Evolutionary conservation across 768 basidiomycete species (phyloP), one percentile per base, ranked within the genome.

Genomic region (Leccinum truebloodii): DNA sequence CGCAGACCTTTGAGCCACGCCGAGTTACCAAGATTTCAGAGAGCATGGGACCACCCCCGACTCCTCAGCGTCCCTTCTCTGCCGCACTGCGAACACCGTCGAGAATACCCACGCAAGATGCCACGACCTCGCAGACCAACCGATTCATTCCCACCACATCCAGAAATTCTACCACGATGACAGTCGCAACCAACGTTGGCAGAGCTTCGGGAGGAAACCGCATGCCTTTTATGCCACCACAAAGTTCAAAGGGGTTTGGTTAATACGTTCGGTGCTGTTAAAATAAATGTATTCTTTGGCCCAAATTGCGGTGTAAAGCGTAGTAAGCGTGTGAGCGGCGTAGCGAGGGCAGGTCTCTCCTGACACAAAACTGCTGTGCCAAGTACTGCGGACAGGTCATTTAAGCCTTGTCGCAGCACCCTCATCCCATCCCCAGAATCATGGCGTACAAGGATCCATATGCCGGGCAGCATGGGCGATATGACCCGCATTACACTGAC

Each of bases 361-460:
- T 49, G 55, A 34, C 22, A 30, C 54, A 59, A n/a, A 44, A 46
- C 44, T 46, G 44, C 65, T 46, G 35, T 37, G 60, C 58, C 59
- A 44, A 44, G 9, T n/a, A 58, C 69, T 55, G 39, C 54, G 55
- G 46, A 54, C 13, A 51, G 22, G 52, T 30, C 16, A 54, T 44
- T 58, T 35, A 44, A 26, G 44, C 14, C 59, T 59, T 41, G n/a
- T 62, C 69, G 66, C 69, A 70, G 68, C 66, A 70, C 60, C 34
- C 39, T n/a, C 57, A 61, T 54, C 24, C 22, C 22, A 35, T 50
- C 6, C 34, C 20, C 24, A 58, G 46, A n/a, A 46, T 20, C 44
- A 75, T 71, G 63, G 83, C 86, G 79, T 85, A 86, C 72, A 78
- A 74, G 60, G 84, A 87, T 70, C 84, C 85, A 22, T 83, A 86